Conservation (phyloP, 345 rosid species). For the Citrus cavaleriei region DNA sequence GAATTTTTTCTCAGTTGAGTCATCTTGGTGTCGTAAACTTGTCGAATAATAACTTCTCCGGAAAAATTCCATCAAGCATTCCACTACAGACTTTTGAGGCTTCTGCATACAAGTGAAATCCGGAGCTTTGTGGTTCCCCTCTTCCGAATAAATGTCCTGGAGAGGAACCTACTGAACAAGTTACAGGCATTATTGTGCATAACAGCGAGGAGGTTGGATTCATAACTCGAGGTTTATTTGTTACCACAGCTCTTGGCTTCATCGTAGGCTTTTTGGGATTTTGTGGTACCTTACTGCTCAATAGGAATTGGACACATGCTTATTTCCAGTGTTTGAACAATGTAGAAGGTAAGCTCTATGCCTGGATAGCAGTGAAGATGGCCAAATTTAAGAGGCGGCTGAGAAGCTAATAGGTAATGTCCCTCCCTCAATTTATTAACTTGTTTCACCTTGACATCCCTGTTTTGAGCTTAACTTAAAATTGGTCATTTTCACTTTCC, state of each 20-base stretch:
- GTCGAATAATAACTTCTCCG: neutral
- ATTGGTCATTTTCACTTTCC: too few species aligned
- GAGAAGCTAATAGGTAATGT: neutral
- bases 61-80: neutral
- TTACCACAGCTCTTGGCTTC: neutral
- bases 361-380: neutral
- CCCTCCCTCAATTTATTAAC: neutral
- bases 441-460: too few species aligned
- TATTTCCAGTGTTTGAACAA: neutral
- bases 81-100: neutral
- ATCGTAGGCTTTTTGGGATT: neutral
- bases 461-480: too few species aligned
- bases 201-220: neutral
- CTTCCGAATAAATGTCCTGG: neutral
- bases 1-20: neutral
- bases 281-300: neutral
- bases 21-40: neutral
- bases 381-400: neutral
- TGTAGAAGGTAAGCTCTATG: neutral
- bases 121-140: neutral
- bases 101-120: neutral
- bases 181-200: neutral
- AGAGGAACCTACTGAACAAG: neutral
- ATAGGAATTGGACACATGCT: slow-evolving; percentile 3
- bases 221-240: neutral